Evolutionary conservation across 306 rosid species (phyloP).

Genomic region (Casuarina equisetifolia): DNA sequence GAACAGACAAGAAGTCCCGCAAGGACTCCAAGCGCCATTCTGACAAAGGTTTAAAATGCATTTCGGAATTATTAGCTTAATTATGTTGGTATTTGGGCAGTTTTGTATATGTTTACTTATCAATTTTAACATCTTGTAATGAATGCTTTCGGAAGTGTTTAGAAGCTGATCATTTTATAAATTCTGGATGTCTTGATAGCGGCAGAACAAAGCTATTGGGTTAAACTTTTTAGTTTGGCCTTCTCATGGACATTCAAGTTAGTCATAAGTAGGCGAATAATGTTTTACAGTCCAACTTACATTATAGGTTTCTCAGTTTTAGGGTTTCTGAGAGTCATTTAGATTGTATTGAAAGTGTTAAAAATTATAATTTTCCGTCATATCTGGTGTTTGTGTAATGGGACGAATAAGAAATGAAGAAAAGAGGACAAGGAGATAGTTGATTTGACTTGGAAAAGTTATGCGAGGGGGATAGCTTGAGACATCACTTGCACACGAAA

Average conservation of each 20-base stretch:
- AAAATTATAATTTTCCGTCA: too few species aligned
- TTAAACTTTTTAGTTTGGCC: background rate
- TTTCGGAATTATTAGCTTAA: background rate
- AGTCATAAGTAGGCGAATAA: background rate
- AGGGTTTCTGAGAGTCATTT: background rate
- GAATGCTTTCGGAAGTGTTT: background rate
- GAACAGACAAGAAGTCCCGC: conserved; percentile 59
- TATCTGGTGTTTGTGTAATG: too few species aligned
- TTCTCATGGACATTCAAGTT: background rate
- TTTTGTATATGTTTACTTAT: background rate
- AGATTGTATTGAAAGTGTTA: background rate
- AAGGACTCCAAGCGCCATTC: conserved; percentile 58
- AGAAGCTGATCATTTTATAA: background rate
- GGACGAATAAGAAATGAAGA: background rate
- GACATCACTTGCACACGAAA: background rate
- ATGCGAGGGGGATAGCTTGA: background rate
- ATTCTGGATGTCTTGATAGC: background rate
- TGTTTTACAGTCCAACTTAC: background rate
- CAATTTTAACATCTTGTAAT: background rate
- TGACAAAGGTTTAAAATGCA: conserved; percentile 28
- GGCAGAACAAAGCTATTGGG: background rate
- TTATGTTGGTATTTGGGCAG: background rate
- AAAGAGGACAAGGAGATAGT: background rate
- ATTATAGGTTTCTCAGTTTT: background rate
- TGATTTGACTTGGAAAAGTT: background rate